Conservation (phyloP, 805 yeast genomes). For the Maudiozyma turicensis region DNA sequence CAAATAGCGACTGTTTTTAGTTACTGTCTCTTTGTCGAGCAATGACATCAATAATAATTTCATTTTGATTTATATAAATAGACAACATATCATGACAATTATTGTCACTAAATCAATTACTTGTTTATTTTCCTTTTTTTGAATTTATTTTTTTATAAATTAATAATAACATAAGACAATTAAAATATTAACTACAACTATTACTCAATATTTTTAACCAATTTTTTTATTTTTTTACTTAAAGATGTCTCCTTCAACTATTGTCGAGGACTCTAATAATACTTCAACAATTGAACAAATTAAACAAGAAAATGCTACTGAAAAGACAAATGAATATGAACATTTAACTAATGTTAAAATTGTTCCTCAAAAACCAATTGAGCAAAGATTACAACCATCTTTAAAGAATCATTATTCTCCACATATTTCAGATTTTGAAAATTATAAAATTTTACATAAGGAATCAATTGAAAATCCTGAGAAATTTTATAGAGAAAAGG, state of each 20-base stretch:
- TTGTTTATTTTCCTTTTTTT: no score
- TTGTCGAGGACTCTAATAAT: neutral
- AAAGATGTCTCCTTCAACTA: constrained; percentile 1
- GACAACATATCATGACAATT: no score
- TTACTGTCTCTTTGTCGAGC: no score
- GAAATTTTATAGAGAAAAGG: constrained; percentile 68
- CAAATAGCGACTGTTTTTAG: no score
- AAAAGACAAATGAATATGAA: neutral
- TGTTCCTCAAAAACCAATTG: constrained; percentile 16
- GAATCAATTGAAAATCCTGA: constrained; percentile 75
- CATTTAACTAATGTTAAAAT: constrained; percentile 21
- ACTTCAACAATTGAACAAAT: neutral
- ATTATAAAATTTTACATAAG: constrained; percentile 60
- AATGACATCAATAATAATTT: no score
- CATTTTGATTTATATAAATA: no score
- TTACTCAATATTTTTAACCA: no score
- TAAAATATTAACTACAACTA: no score
- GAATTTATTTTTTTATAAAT: no score
- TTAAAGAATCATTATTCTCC: constrained; percentile 35
- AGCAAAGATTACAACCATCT: constrained; percentile 13
- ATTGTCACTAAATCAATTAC: no score
- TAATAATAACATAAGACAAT: no score
- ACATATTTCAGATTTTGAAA: constrained; percentile 35
- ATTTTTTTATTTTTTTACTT: no score
- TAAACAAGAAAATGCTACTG: neutral